These are phyloP conservation scores for Sordariomycetes sp. DNA, from an alignment of 2,329 filamentous ascomycete species.

Conservation along the genomic window DNA sequence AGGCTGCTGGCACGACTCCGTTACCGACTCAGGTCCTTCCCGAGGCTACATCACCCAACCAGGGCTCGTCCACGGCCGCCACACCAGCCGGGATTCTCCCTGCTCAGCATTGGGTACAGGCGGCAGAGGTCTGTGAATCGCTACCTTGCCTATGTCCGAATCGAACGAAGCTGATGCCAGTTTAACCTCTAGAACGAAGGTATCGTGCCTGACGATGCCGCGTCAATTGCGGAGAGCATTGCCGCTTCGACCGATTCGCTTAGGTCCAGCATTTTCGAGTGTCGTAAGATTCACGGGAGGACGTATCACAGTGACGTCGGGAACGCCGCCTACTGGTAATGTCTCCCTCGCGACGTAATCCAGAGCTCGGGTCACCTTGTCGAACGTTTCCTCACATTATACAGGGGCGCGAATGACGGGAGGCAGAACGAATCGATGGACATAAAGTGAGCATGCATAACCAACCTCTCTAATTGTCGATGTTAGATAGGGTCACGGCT, in stretches of 20 bases:
- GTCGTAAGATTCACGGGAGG: constrained; percentile 16
- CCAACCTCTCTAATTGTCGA: background rate
- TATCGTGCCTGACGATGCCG: background rate
- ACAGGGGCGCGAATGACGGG: constrained; percentile 7
- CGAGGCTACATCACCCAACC: background rate
- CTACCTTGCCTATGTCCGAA: background rate
- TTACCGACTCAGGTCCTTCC: background rate
- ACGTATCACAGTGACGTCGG: constrained; percentile 16
- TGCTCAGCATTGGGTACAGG: background rate
- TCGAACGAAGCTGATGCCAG: background rate
- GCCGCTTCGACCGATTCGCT: constrained; percentile 14
- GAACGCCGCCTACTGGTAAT: constrained; percentile 14
- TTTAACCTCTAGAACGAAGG: background rate
- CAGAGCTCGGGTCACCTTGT: background rate
- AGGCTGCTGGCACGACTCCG: background rate
- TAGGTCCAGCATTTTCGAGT: constrained; percentile 15
- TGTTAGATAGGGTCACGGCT: too few relatives aligned
- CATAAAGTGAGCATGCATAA: constrained; percentile 8
- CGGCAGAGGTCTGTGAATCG: background rate
- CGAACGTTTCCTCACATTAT: background rate
- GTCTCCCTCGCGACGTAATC: too few relatives aligned
- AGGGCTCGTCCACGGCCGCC: background rate
- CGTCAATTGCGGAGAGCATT: background rate
- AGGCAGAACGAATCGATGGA: constrained; percentile 9
- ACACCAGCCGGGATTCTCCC: background rate